Evolutionary conservation across 306 rosid genomes (phyloP).

Genomic region (Vigna angularis): DNA sequence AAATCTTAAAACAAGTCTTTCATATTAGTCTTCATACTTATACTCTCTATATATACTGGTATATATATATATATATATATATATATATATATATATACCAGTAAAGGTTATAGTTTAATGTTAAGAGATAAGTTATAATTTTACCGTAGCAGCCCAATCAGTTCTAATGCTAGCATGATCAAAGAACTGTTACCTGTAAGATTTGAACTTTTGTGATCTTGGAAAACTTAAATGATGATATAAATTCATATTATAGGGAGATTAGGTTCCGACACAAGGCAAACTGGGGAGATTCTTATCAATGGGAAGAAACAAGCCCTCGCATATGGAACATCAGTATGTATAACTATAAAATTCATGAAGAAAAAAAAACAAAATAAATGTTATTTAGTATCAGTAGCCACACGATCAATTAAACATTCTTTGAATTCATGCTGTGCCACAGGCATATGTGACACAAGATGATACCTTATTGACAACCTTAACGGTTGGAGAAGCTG

Average conservation of each 20-base stretch:
- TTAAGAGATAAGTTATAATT: no score
- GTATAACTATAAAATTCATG: slow-evolving; percentile 1
- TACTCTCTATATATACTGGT: no score
- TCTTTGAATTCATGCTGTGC: neutral
- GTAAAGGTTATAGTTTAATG: no score
- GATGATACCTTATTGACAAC: slow-evolving; percentile 53
- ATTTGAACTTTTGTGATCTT: neutral
- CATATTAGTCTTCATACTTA: no score
- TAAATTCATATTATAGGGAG: slow-evolving; percentile 44
- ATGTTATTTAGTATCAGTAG: neutral
- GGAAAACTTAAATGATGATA: slow-evolving; percentile 2
- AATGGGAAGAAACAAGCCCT: slow-evolving; percentile 46
- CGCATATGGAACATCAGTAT: slow-evolving; percentile 53
- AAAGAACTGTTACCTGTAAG: neutral
- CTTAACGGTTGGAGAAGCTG: slow-evolving; percentile 57
- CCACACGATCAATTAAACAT: neutral
- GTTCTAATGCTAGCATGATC: neutral
- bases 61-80: no score
- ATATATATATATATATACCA: no score
- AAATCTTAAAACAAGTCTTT: no score
- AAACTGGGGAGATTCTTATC: slow-evolving; percentile 46
- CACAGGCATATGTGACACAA: slow-evolving; percentile 58
- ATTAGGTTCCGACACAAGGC: slow-evolving; percentile 47
- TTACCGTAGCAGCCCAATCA: no score
- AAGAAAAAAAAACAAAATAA: neutral